Base-by-base conservation (phyloP, 2,329 filamentous ascomycete genomes). In the Penicillium sp. region DNA sequence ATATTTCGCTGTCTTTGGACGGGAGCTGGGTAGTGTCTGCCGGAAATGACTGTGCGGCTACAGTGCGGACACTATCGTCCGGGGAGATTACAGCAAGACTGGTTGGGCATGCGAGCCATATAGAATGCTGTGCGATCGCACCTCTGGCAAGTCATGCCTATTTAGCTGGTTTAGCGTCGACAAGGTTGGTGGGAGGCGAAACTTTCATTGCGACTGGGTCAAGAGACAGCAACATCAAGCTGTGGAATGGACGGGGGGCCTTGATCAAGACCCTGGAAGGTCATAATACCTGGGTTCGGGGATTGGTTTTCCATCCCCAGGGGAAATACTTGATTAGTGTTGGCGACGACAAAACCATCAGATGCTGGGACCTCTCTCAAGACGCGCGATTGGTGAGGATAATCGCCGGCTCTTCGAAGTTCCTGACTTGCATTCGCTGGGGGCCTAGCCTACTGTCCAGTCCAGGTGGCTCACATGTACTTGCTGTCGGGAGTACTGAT, bases 281-380 rank as follows among this genome's bases (percentile, higher is more conserved):
- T 1, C 91, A 96, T 67, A 91, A 96, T 68, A 95, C 95, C 67
- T 96, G 91, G 91, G 82, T 96, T 8, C 83, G 88, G 28, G 87
- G 80, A 0, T 72, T 96, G 5, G 83, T 88, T 4, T 96, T 95
- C 68, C 90, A 96, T 64, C 91, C 91, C 0, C 87, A 88, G 6
- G 91, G 91, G 37, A 93, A 91, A 70, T 95, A 92, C 62, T 78
- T 96, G 1, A 73, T 95, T 1, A 90, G 86, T 6, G 87, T 87
- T 18, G 81, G 86, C 10, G 92, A 96, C 67, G 91, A 96, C 72
- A 95, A 90, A 73, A 90, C 88, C 4, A 78, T 96, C 50, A 79
- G 89, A 51, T 95, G 89, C 74, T 96, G 91, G 91, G 91, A 96
- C 72, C 73, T 96, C 28, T 80, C 80, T 25, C 90, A 96, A 66